phyloP scores from a whole-genome alignment of 441 rosid genomes.

The Arabidopsis hybrid region DNA sequence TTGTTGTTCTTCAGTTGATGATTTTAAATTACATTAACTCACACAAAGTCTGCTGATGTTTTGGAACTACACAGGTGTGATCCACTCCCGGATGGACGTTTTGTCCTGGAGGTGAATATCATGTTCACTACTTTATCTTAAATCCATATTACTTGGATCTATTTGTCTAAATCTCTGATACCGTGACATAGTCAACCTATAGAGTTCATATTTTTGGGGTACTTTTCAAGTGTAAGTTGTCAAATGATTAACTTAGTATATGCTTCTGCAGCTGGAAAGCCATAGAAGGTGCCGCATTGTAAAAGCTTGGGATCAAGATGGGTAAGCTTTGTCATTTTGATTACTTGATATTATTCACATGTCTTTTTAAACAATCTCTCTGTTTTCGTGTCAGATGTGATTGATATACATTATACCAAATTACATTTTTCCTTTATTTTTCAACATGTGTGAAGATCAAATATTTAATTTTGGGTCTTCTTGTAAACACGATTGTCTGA shows the following conservation, averaged over 20 bases:
- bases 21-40: background rate
- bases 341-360: background rate
- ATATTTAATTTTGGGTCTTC: conserved; percentile 4
- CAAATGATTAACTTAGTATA: conserved; percentile 20
- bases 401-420: conserved; percentile 10
- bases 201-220: too few species aligned
- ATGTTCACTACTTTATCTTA: background rate
- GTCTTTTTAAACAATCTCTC: background rate
- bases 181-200: too few species aligned
- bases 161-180: background rate
- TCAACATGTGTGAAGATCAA: conserved; percentile 7
- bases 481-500: background rate
- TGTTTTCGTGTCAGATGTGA: conserved; percentile 12
- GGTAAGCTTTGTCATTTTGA: conserved; percentile 61
- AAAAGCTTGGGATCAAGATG: conserved; percentile 93
- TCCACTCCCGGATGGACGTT: conserved; percentile 96
- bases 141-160: background rate
- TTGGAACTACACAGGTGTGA: conserved; percentile 70
- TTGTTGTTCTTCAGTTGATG: conserved; percentile 4
- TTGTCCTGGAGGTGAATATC: conserved; percentile 79
- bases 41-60: conserved; percentile 12
- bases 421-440: background rate
- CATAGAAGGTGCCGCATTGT: conserved; percentile 79
- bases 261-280: conserved; percentile 75
- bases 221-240: background rate